These are phyloP conservation scores for Theobroma grandiflorum DNA, from an alignment of 441 rosid species.

Conservation along the genomic window DNA sequence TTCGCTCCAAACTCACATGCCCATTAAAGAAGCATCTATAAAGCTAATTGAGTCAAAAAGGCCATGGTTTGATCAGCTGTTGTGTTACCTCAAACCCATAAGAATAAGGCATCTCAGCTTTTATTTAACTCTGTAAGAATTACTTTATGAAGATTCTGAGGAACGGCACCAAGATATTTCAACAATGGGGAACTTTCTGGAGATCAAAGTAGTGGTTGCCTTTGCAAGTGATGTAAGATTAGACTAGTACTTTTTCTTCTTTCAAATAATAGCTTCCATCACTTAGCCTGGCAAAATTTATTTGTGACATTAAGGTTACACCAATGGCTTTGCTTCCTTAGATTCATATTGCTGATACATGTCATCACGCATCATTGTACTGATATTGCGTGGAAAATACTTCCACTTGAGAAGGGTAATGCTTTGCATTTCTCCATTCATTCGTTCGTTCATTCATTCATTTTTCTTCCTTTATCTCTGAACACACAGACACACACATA, in stretches of 20 bases:
- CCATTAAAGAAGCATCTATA: constrained; percentile 11
- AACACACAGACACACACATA: too few species aligned
- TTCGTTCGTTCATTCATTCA: background rate
- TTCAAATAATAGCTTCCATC: constrained; percentile 16
- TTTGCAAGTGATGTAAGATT: constrained; percentile 24
- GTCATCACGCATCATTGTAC: constrained; percentile 27
- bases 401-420: background rate
- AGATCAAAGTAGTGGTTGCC: constrained; percentile 28
- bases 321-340: constrained; percentile 26
- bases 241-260: constrained; percentile 22
- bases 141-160: constrained; percentile 34
- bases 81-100: background rate
- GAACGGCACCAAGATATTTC: constrained; percentile 18
- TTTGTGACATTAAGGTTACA: background rate
- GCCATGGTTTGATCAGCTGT: background rate
- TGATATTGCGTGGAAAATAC: constrained; percentile 4
- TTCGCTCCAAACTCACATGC: constrained; percentile 7
- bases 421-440: background rate
- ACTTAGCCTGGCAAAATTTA: background rate
- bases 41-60: constrained; percentile 31
- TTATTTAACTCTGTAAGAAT: background rate
- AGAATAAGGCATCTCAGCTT: constrained; percentile 34
- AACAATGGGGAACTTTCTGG: constrained; percentile 21
- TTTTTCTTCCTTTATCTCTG: background rate
- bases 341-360: constrained; percentile 31